Conservation (phyloP, 495 filamentous ascomycete species). For the Penicillium flavigenum region DNA sequence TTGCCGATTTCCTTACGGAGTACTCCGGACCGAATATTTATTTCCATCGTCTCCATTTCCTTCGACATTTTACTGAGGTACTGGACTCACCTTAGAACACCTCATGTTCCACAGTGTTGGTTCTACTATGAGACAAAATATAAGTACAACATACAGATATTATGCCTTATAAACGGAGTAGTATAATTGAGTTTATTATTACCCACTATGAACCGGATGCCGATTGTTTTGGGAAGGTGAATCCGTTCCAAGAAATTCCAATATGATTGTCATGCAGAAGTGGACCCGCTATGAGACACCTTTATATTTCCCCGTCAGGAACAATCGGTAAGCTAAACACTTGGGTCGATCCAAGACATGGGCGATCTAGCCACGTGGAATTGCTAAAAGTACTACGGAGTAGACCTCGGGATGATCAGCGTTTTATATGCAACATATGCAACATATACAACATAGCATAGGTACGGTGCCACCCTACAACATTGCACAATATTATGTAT, state of each 20-base stretch:
- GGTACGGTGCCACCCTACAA: background rate
- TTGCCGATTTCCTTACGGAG: background rate
- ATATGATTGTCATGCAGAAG: background rate
- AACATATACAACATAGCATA: background rate
- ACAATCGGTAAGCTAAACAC: background rate
- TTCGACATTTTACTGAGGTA: too few relatives aligned
- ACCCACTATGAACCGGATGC: background rate
- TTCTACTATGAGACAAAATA: too few relatives aligned
- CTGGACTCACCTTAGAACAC: too few relatives aligned
- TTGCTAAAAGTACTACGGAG: background rate
- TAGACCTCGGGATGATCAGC: background rate
- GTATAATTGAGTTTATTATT: background rate
- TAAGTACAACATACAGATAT: too few relatives aligned
- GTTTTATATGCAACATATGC: background rate
- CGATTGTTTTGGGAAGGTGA: constrained; percentile 1
- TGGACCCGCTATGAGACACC: background rate
- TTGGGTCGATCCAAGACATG: background rate
- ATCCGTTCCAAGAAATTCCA: background rate
- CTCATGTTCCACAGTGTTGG: background rate
- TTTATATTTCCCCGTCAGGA: background rate
- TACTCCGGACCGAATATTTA: background rate
- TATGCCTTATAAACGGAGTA: too few relatives aligned
- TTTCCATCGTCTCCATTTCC: background rate
- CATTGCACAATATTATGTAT: background rate
- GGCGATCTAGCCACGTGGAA: constrained; percentile 6